These are phyloP conservation scores for Piloderma croceum DNA, from an alignment of 768 basidiomycete species.

Conservation along the genomic window DNA sequence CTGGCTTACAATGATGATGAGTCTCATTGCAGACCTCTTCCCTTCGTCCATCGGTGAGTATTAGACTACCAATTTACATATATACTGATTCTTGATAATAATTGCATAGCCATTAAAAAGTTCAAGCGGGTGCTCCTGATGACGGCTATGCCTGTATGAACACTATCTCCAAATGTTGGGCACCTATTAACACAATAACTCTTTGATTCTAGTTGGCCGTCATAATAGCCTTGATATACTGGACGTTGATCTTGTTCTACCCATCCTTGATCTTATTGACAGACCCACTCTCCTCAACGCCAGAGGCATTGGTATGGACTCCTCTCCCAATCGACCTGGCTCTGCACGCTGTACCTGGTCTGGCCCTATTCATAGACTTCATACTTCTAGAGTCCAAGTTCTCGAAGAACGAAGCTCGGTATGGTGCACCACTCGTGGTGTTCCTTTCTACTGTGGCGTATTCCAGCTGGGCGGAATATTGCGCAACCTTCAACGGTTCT, in stretches of 20 bases:
- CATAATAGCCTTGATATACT: slow-evolving; percentile 59
- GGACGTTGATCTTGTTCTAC: slow-evolving; percentile 50
- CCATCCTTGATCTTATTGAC: slow-evolving; percentile 53
- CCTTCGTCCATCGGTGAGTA: slow-evolving; percentile 32
- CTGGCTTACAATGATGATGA: slow-evolving; percentile 36
- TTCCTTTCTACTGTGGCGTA: slow-evolving; percentile 43
- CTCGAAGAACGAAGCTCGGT: slow-evolving; percentile 23
- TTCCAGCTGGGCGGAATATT: slow-evolving; percentile 60
- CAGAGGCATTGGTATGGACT: slow-evolving; percentile 27
- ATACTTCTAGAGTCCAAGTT: slow-evolving; percentile 59
- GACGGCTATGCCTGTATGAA: slow-evolving; percentile 58
- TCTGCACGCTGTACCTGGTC: slow-evolving; percentile 59
- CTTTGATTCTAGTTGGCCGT: slow-evolving; percentile 42
- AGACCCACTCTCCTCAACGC: slow-evolving; percentile 15
- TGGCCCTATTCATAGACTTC: slow-evolving; percentile 61
- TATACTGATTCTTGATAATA: not conserved
- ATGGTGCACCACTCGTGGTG: slow-evolving; percentile 14
- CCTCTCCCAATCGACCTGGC: slow-evolving; percentile 56
- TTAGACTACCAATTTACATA: not conserved
- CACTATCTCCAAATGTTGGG: no score
- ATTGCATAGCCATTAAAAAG: slow-evolving; percentile 31
- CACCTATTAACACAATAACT: not conserved
- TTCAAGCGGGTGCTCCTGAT: slow-evolving; percentile 57
- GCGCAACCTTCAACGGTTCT: slow-evolving; percentile 50
- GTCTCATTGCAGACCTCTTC: slow-evolving; percentile 35